Evolutionary conservation across 2,329 filamentous ascomycete species (phyloP).

Genomic region (Cladophialophora yegresii): DNA sequence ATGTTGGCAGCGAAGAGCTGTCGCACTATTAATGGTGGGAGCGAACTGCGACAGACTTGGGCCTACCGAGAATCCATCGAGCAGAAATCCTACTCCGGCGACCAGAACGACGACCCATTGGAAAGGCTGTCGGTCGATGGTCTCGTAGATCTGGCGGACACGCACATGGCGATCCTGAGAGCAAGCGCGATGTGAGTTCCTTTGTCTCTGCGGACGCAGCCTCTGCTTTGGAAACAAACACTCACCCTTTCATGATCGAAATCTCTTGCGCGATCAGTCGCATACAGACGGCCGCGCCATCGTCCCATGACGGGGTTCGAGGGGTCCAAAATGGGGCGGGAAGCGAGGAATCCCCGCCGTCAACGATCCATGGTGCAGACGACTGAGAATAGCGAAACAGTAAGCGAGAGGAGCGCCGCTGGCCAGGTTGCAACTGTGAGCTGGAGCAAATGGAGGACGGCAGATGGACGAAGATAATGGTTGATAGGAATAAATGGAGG

Average conservation of each 20-base stretch:
- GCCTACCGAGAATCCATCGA: conserved; percentile 48
- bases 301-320: conserved; percentile 20
- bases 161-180: conserved; percentile 47
- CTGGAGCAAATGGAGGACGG: not conserved
- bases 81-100: conserved; percentile 54
- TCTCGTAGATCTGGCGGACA: conserved; percentile 49
- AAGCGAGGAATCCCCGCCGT: conserved; percentile 20
- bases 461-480: not conserved
- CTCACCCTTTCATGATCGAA: conserved; percentile 47
- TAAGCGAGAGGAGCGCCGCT: not conserved
- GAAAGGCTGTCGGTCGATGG: conserved; percentile 47
- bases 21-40: conserved; percentile 31
- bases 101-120: conserved; percentile 51
- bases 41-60: conserved; percentile 25
- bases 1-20: conserved; percentile 54
- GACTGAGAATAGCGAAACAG: not conserved
- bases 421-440: conserved; percentile 2
- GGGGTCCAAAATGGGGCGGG: conserved; percentile 16
- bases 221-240: not conserved
- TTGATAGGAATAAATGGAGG: conserved; percentile 6
- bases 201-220: not conserved
- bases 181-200: not conserved
- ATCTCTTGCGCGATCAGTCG: conserved; percentile 48
- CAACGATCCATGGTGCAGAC: conserved; percentile 16
- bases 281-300: conserved; percentile 42